Base-by-base conservation (phyloP, 1,139 yeast genomes). In the Suhomyces taliae region DNA sequence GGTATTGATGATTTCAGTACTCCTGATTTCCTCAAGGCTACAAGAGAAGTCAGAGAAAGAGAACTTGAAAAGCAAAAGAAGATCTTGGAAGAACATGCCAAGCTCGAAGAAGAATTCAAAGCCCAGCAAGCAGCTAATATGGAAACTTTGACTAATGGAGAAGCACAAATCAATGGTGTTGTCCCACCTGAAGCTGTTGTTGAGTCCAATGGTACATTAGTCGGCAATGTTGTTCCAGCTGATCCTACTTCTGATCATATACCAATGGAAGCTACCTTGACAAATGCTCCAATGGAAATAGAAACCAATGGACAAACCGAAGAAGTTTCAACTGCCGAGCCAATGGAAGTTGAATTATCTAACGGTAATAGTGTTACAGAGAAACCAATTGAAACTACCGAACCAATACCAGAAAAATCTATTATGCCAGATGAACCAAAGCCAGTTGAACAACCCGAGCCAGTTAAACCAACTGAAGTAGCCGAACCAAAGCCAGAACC, bases 1-100 rank as follows among this genome's bases (percentile, higher is more conserved):
- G 96, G 95, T 9, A 79, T 93, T 45, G 99, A 95, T 58, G 99
- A 95, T 53, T 84, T 91, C 56, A 82, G 86, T 40, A 77, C 81
- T 15, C 83, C 90, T 1, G 89, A 82, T 45, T 86, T 93, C 53
- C 64, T 85, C 38, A 78, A 78, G 47, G 89, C 91, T 43, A 93
- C 98, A 70, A 84, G 79, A 53, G 87, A 82, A 33, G 74, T 91
- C 62, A 79, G 87, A 47, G 76, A 71, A 45, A 78, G 98, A 51
- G 97, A 91, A 60, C 60, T 76, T 38, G 67, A 69, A 39, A 78
- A 84, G 54, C 83, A 82, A 51, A 69, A 70, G 39, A 67, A 76
- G 46, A 72, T 75, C 48, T 67, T 74, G 47, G 65, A 73, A 44
- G 79, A 77, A 41, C 72, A 70, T 50, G 55, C 61, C 43, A 55